phyloP scores from a whole-genome alignment of 768 basidiomycete genomes.

The Melanogaster broomeanus region DNA sequence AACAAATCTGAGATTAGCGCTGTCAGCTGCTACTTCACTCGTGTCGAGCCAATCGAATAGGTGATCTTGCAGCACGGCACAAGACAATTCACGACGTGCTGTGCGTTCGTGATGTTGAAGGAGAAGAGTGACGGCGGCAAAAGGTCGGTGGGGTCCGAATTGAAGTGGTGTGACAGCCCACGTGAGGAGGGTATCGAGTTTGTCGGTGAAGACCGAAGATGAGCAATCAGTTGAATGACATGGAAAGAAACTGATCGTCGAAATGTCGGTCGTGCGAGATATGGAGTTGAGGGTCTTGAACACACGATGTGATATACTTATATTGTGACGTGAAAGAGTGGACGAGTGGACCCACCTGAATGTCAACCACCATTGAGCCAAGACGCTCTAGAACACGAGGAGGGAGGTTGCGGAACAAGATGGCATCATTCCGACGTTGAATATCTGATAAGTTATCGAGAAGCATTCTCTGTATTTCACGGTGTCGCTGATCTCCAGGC shows the following conservation, averaged over 20 bases:
- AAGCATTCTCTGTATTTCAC: conserved; percentile 50
- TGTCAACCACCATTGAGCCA: conserved; percentile 59
- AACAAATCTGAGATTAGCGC: conserved; percentile 56
- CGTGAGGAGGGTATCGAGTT: conserved; percentile 72
- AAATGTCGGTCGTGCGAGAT: conserved; percentile 61
- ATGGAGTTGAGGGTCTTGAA: conserved; percentile 76
- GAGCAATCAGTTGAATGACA: conserved; percentile 37
- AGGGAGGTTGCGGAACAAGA: conserved; percentile 71
- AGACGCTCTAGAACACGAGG: conserved; percentile 59
- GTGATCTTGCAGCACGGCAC: conserved; percentile 69
- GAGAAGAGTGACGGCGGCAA: conserved; percentile 72
- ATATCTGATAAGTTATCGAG: conserved; percentile 68
- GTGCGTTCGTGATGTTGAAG: conserved; percentile 62
- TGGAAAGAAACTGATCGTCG: conserved; percentile 58
- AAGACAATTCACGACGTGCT: conserved; percentile 60
- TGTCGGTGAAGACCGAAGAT: conserved; percentile 53
- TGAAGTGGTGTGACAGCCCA: conserved; percentile 83
- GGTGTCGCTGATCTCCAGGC: conserved; percentile 32
- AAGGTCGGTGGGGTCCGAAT: conserved; percentile 80
- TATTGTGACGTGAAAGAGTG: not conserved
- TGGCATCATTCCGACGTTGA: conserved; percentile 75
- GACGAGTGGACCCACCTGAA: conserved; percentile 39
- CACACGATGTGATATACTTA: not conserved
- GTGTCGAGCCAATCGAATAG: conserved; percentile 82
- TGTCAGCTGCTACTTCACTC: conserved; percentile 59